Conservation (phyloP, 176 grass and related monocot genomes). For the maize (Zea mays) region Zm-B73-REFERENCE-NAM-5.0 NC_050096.1:15901001-15901500, state of each 20-base stretch:
- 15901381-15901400: constrained; percentile 42
- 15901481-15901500: constrained; percentile 21
- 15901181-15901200: constrained; percentile 40
- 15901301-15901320: not conserved
- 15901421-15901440: constrained; percentile 47
- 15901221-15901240: constrained; percentile 98
- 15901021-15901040: constrained; percentile 89
- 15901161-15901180: constrained; percentile 32
- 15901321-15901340: not conserved
- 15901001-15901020: constrained; percentile 75
- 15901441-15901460: constrained; percentile 27
- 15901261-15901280: constrained; percentile 58
- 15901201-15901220: constrained; percentile 97
- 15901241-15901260: constrained; percentile 93
- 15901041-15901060: constrained; percentile 88
- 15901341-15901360: not conserved
- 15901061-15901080: constrained; percentile 83
- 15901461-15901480: constrained; percentile 41
- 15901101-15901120: constrained; percentile 94
- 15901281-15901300: constrained; percentile 8
- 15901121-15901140: constrained; percentile 50
- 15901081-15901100: constrained; percentile 93
- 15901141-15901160: constrained; percentile 84
- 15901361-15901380: constrained; percentile 29
- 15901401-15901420: not conserved